Evolutionary conservation across 495 filamentous ascomycete species (phyloP).

Genomic region (Podospora sp.): DNA sequence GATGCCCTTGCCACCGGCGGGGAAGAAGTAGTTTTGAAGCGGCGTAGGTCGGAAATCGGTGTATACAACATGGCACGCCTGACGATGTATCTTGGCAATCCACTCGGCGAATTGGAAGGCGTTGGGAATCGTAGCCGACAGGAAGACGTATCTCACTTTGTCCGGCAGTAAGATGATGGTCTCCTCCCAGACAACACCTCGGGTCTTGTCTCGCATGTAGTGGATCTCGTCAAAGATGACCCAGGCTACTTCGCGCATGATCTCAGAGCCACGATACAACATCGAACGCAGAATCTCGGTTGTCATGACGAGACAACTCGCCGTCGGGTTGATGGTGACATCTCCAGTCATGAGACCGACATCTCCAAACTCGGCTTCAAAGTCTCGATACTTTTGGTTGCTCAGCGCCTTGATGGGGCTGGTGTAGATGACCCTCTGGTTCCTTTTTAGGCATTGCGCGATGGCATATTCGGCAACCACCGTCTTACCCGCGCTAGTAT

Average conservation of each 20-base stretch:
- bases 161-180: constrained; percentile 96
- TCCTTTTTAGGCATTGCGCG: constrained; percentile 93
- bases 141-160: constrained; percentile 97
- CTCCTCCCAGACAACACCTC: constrained; percentile 99
- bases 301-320: constrained; percentile 98
- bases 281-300: constrained; percentile 99
- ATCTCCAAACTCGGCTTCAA: constrained; percentile 91
- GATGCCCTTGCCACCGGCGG: constrained; percentile 89
- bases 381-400: constrained; percentile 98
- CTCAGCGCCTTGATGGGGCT: constrained; percentile 98
- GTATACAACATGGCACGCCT: constrained; percentile 98
- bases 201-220: constrained; percentile 91
- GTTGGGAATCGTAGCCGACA: constrained; percentile 98
- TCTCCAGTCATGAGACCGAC: constrained; percentile 98
- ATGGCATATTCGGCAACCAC: constrained; percentile 98
- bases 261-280: constrained; percentile 96
- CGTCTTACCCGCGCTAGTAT: constrained; percentile 97
- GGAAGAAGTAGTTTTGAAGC: constrained; percentile 96
- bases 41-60: constrained; percentile 97
- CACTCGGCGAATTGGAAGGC: constrained; percentile 99
- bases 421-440: constrained; percentile 98
- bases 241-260: constrained; percentile 98
- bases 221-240: constrained; percentile 98
- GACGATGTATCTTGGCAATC: constrained; percentile 94
- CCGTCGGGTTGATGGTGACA: constrained; percentile 98